Conservation (phyloP, 257 asterid genomes). For the Ballota nigra region DNA sequence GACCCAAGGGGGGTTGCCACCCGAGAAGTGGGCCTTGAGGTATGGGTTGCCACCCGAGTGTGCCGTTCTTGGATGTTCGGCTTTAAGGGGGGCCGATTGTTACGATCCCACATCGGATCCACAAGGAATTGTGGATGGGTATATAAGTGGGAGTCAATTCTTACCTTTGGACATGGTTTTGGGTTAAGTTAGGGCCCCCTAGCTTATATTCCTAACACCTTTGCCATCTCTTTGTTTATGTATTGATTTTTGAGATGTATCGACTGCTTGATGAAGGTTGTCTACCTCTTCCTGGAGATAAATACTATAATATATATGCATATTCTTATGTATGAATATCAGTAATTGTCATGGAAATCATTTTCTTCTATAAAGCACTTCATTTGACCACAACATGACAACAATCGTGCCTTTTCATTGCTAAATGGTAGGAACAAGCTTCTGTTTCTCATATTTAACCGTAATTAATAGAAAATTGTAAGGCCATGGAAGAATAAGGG, state of each 20-base stretch:
- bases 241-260: background rate
- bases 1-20: no score
- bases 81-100: no score
- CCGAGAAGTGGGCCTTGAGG: no score
- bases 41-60: no score
- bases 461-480: background rate
- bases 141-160: no score
- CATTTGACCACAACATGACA: constrained; percentile 5
- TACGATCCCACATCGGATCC: no score
- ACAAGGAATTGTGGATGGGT: no score
- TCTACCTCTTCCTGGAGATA: background rate
- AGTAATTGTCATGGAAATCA: background rate
- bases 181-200: no score
- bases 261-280: background rate
- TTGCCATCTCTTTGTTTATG: background rate
- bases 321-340: background rate
- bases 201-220: no score
- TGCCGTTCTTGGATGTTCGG: no score
- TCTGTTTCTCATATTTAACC: background rate
- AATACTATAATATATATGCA: background rate
- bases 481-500: background rate
- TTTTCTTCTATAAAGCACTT: constrained; percentile 1
- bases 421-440: background rate
- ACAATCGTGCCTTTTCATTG: background rate
- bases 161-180: no score